Conservation (phyloP, 139 green algal species). For the Chlamydomonas eustigma region DNA sequence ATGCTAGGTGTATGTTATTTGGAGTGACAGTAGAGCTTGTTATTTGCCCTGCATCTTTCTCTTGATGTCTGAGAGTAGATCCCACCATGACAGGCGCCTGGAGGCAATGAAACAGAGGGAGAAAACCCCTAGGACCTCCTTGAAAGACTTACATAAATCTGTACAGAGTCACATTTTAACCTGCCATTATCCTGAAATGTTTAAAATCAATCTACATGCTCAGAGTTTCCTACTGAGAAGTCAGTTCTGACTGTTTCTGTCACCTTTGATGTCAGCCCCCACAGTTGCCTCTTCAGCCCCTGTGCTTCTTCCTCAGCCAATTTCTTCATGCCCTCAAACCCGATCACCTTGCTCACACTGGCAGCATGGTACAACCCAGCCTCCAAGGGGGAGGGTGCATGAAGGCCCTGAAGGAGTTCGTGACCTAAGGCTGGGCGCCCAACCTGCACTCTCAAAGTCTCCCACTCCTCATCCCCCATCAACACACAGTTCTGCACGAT, state of each 20-base stretch:
- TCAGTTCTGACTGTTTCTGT: background rate
- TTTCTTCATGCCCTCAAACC: background rate
- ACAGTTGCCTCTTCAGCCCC: background rate
- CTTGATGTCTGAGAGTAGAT: too few species aligned
- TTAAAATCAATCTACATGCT: too few species aligned
- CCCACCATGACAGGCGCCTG: background rate
- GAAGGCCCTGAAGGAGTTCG: constrained; percentile 60
- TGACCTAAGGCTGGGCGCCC: constrained; percentile 52
- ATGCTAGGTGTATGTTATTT: too few species aligned
- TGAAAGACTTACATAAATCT: background rate
- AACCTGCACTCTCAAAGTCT: constrained; percentile 55
- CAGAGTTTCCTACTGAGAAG: background rate
- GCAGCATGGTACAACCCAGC: constrained; percentile 68
- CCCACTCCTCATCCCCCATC: constrained; percentile 68
- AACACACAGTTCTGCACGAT: constrained; percentile 56
- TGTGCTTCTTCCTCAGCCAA: background rate
- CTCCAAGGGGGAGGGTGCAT: constrained; percentile 68
- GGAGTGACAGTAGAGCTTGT: too few species aligned
- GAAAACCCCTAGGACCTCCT: background rate
- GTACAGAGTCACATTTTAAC: background rate
- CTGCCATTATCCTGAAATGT: background rate
- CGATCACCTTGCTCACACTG: constrained; percentile 27
- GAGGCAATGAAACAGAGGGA: background rate
- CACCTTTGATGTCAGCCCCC: background rate
- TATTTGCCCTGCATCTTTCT: too few species aligned